Evolutionary conservation across 257 asterid species (phyloP).

Genomic region (Ajuga chamaepitys): DNA sequence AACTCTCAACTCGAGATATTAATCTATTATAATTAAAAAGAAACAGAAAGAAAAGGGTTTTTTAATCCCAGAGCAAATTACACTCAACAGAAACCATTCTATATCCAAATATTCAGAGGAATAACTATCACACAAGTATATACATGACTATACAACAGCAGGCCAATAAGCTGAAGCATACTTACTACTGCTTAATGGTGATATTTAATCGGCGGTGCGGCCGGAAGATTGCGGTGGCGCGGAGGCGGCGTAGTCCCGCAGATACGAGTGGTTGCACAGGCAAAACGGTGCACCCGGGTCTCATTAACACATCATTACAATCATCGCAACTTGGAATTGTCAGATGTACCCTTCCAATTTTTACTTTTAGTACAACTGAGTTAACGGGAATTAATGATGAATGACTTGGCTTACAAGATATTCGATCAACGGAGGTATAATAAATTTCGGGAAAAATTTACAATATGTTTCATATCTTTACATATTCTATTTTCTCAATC

Average conservation of each 20-base stretch:
- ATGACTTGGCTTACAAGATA: too few species aligned
- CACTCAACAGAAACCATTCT: slow-evolving; percentile 6
- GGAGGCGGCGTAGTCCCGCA: slow-evolving; percentile 20
- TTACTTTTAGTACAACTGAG: too few species aligned
- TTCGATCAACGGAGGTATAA: too few species aligned
- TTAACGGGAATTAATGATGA: too few species aligned
- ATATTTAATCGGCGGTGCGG: slow-evolving; percentile 15
- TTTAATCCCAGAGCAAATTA: neutral
- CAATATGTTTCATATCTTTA: too few species aligned
- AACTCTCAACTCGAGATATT: too few species aligned
- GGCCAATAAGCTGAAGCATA: neutral
- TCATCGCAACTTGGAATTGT: neutral
- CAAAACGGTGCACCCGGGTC: slow-evolving; percentile 20
- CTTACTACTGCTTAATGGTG: slow-evolving; percentile 7
- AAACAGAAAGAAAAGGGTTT: neutral
- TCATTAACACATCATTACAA: slow-evolving; percentile 12
- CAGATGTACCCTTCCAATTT: slow-evolving; percentile 14
- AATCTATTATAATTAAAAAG: neutral
- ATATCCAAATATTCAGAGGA: neutral
- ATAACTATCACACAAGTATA: neutral
- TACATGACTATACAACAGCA: neutral
- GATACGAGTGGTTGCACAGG: slow-evolving; percentile 19
- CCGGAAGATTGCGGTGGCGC: slow-evolving; percentile 13
- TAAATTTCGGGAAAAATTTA: too few species aligned
- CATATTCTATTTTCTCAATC: too few species aligned